These are phyloP conservation scores for Wickerhamomyces subpelliculosus DNA, from an alignment of 805 yeast genomes.

Conservation along the genomic window DNA sequence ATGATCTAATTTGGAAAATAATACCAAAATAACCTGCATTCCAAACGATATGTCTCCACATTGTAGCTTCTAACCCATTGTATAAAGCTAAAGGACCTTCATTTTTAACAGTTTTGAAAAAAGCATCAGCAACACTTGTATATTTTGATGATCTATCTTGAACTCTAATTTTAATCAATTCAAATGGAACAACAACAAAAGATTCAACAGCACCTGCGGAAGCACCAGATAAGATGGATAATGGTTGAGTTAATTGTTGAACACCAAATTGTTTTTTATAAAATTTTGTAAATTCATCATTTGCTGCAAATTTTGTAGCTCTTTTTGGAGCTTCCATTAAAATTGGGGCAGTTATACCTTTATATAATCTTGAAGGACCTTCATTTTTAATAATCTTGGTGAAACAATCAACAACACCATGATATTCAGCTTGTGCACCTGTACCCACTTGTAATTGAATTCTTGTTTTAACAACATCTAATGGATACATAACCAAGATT, in stretches of 20 bases:
- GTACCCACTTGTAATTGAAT: conserved; percentile 73
- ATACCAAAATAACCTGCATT: conserved; percentile 97
- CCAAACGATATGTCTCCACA: conserved; percentile 97
- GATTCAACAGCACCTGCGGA: conserved; percentile 98
- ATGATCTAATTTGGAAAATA: conserved; percentile 75
- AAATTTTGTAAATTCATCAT: conserved; percentile 90
- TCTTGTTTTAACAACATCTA: conserved; percentile 95
- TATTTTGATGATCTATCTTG: conserved; percentile 84
- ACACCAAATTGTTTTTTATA: conserved; percentile 70
- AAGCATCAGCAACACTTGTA: conserved; percentile 79
- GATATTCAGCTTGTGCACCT: conserved; percentile 51
- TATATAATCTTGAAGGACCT: conserved; percentile 76
- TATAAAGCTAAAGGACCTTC: conserved; percentile 84
- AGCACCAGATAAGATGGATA: conserved; percentile 92
- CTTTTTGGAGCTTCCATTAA: conserved; percentile 99
- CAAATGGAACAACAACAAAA: conserved; percentile 96
- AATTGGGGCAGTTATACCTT: conserved; percentile 94
- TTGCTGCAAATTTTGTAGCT: conserved; percentile 97
- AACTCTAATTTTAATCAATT: conserved; percentile 87
- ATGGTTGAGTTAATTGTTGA: conserved; percentile 63
- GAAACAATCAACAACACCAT: conserved; percentile 80
- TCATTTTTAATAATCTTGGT: conserved; percentile 78
- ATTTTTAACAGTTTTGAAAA: conserved; percentile 57
- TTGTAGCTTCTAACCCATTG: conserved; percentile 92
- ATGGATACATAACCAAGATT: conserved; percentile 90